These are phyloP conservation scores for Adansonia digitata DNA, from an alignment of 345 rosid genomes.

Conservation along the genomic window DNA sequence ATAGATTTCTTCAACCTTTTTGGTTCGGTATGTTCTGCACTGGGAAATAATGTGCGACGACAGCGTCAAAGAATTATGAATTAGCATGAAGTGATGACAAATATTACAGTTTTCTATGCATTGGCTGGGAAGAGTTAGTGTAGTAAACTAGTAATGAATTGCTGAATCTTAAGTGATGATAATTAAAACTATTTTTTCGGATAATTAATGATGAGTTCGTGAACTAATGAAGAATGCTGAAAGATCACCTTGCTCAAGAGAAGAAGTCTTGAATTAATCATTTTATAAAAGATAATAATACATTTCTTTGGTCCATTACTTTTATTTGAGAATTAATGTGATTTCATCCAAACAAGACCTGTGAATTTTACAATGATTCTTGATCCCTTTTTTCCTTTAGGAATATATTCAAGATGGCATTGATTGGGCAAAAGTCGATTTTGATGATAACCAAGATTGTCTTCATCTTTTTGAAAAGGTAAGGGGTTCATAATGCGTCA, in stretches of 20 bases:
- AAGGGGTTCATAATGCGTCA: conserved; percentile 1
- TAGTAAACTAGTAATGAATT: neutral
- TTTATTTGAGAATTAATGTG: neutral
- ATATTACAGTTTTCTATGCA: neutral
- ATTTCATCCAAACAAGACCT: neutral
- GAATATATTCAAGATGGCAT: conserved; percentile 97
- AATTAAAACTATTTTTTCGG: neutral
- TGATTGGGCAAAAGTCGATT: conserved; percentile 96
- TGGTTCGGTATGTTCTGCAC: neutral
- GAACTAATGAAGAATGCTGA: neutral
- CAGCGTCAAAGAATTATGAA: neutral
- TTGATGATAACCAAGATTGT: conserved; percentile 97
- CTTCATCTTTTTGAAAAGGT: conserved; percentile 99
- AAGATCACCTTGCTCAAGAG: neutral
- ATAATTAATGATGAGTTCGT: neutral
- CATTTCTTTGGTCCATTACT: neutral
- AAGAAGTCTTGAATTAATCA: neutral
- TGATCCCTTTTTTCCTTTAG: conserved; percentile 30
- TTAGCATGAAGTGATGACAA: neutral
- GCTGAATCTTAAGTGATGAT: neutral
- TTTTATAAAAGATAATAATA: neutral
- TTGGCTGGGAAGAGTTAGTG: neutral
- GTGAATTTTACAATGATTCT: neutral
- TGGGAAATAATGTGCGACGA: neutral
- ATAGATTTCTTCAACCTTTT: conserved; percentile 8